Evolutionary conservation across 2,329 filamentous ascomycete species (phyloP), one percentile per base, ranked within the genome.

Genomic region (Chaetomiaceae sp.): DNA sequence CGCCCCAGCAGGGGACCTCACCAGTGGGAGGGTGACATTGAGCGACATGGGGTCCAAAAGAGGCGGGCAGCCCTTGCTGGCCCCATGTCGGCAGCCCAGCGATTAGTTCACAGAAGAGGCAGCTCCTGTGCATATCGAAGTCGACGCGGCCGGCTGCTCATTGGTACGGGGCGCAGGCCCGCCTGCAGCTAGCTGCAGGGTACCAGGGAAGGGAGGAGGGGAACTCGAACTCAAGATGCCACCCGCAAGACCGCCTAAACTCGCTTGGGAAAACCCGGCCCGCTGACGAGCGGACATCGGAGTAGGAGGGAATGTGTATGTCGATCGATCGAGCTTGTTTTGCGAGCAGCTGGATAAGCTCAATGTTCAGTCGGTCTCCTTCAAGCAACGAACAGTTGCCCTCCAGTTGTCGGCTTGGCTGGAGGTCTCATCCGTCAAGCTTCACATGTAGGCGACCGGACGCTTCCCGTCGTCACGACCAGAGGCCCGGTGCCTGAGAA

Each of bases 1-100:
- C 50, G 45, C 57, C n/a, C n/a, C 57, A 60, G 58, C 55, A 55
- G 9, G 40, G 48, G 53, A 58, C 59, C 60, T 59, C 58, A 62
- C 59, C 52, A 46, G 48, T 38, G 29, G 38, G 42, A 49, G 45
- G 46, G 51, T 49, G 39, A 50, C 49, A 42, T 42, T 43, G 47
- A n/a, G 48, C 44, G 52, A 50, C 56, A 57, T 55, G 54, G 55
- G 51, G 41, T 43, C 41, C 46, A 48, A 35, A 49, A 46, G 15
- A 15, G 20, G 53, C 45, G 41, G 40, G 43, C 47, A 49, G n/a
- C 48, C 41, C 34, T 32, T 24, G 22, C 9, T 41, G 45, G 49
- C 51, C 54, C 54, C 54, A 50, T 49, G 49, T 49, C 55, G 50
- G 51, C 49, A 50, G 54, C 52, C 46, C 22, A 24, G 9, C 22